phyloP scores from a whole-genome alignment of 2,329 filamentous ascomycete genomes.

The Calonectria hawksworthii region DNA sequence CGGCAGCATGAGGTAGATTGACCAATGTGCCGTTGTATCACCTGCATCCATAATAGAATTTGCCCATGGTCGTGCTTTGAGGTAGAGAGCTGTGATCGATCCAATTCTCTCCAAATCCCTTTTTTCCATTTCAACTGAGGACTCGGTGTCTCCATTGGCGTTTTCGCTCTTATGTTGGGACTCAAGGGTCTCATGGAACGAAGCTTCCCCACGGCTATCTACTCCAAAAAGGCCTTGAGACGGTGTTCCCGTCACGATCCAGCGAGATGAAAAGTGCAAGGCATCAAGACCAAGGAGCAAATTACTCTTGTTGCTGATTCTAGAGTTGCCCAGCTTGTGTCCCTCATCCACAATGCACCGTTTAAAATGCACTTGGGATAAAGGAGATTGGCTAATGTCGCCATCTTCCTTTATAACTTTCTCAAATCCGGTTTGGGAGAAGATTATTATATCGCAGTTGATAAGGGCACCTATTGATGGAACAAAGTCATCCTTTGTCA shows the following conservation, averaged over 20 bases:
- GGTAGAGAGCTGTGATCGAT: slow-evolving; percentile 76
- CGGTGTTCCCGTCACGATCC: slow-evolving; percentile 93
- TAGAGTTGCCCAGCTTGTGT: slow-evolving; percentile 82
- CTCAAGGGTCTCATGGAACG: background rate
- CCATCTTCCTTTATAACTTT: slow-evolving; percentile 58
- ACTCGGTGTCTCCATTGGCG: slow-evolving; percentile 38
- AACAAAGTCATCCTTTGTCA: slow-evolving; percentile 68
- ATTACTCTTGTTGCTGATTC: slow-evolving; percentile 67
- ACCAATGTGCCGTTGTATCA: slow-evolving; percentile 76
- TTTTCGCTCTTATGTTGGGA: slow-evolving; percentile 45
- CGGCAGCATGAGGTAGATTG: slow-evolving; percentile 76
- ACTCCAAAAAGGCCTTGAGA: slow-evolving; percentile 86
- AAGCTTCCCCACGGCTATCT: slow-evolving; percentile 31
- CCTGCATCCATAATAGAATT: slow-evolving; percentile 69
- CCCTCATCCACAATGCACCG: slow-evolving; percentile 94
- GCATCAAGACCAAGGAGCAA: slow-evolving; percentile 65
- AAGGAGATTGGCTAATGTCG: slow-evolving; percentile 64
- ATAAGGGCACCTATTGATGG: slow-evolving; percentile 72
- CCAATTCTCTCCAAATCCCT: slow-evolving; percentile 78
- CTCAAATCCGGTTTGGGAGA: slow-evolving; percentile 82
- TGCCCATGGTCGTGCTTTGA: slow-evolving; percentile 85
- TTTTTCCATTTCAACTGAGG: slow-evolving; percentile 65
- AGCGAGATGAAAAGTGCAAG: slow-evolving; percentile 78
- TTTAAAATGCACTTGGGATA: slow-evolving; percentile 84
- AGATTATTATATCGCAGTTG: slow-evolving; percentile 81